Evolutionary conservation across 83 land plant genomes (phyloP), one percentile per base, ranked within the genome.

Genomic region (Picea abies): DNA sequence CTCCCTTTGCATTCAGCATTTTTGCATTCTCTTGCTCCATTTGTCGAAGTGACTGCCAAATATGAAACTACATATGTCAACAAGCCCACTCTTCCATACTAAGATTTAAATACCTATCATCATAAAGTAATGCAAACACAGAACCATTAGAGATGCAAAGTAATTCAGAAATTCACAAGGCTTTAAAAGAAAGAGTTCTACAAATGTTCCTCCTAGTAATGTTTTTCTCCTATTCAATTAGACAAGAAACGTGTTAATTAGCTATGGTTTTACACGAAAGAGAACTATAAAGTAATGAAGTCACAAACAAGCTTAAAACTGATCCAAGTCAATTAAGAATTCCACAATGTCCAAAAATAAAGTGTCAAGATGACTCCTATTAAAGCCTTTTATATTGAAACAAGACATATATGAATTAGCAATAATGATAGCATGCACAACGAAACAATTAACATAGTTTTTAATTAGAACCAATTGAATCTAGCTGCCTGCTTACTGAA

Each of bases 21-120:
- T 95, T 95, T 75, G 93, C 88, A 90, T 97, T 97, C 76, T 97
- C 99, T 80, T 90, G 88, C 82, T 97, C 98, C 96, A 97, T 83
- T 72, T 91, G 98, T 20, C 94, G 90, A 67, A 97, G 89, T 17
- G 95, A 87, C 99, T 97, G 89, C 25, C 66, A 47, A 71, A 67
- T 22, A n/a, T 41, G 80, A 60, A 67, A 65, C 11, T 20, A 1
- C 6, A 5, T 20, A 72, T 7, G 23, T 72, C 76, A 72, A 72
- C 4, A 72, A 6, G 35, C 41, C 22, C n/a, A 72, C 7, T 2
- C 44, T 20, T 20, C 71, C 35, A 7, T n/a, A 41, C 10, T 49
- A n/a, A 49, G 56, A 19, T 72, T 49, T 72, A 72, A 72, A 19
- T 44, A 69, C 9, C 25, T 19, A 41, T 44, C 76, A 72, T 7